Evolutionary conservation across 805 yeast species (phyloP), one percentile per base, ranked within the genome.

Genomic region (Spathaspora girioi): DNA sequence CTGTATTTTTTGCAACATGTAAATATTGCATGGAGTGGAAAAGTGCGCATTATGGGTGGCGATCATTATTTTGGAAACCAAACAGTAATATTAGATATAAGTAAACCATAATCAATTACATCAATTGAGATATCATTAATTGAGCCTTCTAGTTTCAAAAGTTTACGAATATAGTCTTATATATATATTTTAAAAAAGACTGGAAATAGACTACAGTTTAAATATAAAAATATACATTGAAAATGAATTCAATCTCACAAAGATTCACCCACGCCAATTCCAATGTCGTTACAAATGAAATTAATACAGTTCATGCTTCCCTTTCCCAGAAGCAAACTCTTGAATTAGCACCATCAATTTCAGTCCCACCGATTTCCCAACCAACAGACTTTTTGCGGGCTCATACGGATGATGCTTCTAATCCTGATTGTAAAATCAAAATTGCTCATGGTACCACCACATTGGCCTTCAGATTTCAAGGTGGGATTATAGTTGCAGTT

Each of bases 381-480:
- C 98, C 99, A 31, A 83, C 97, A 6, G 96, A 88, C 50, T 93
- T 93, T 67, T 76, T 94, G 59, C 81, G 98, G 68, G 97, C 97
- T n/a, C 97, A 94, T 70, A 94, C 99, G 7, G 99, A 94, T 70
- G 97, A 94, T 70, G 85, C 90, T 17, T 66, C 84, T 54, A 93
- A 92, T 67, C 96, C 96, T 26, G 97, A 91, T 66, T 92, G 96
- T 72, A 87, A 85, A 64, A 93, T 94, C 75, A 93, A 94, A 69
- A 88, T 94, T 64, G 97, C 97, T 19, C 99, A 94, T 71, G 99
- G 99, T 69, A 94, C 99, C n/a, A 94, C 99, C 6, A 94, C 99
- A 12, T 77, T 94, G 61, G 97, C 98, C 9, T 94, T 94, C 76
- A 80, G 97, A 69, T 94, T 92, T 71, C 84, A 93, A 73, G 97